Evolutionary conservation across 140 eudicot species (phyloP).

Genomic region (Ambrosia hybrid): DNA sequence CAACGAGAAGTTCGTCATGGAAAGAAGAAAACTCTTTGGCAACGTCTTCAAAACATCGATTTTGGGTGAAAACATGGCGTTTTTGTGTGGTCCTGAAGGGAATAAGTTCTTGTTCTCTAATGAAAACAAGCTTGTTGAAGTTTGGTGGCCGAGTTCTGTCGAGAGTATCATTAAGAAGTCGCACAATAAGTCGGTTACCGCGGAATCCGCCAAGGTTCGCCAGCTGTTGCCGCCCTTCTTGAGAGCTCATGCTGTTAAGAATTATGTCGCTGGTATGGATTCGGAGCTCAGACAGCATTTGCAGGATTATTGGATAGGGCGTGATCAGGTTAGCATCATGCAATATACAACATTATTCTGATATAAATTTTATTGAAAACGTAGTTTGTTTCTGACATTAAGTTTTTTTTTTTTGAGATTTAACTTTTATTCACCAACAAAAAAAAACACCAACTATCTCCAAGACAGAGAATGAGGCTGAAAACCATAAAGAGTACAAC

Average conservation of each 20-base stretch:
- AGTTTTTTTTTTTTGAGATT: too few species aligned
- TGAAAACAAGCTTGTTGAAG: too few species aligned
- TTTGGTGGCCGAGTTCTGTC: conserved; percentile 20
- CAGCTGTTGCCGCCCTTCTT: conserved; percentile 36
- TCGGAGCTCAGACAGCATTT: conserved; percentile 36
- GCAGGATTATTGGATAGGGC: conserved; percentile 37
- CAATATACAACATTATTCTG: too few species aligned
- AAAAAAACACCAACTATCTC: too few species aligned
- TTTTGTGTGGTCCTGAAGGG: background rate
- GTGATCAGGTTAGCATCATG: conserved; percentile 11
- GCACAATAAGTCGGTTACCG: conserved; percentile 31
- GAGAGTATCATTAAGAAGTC: conserved; percentile 39
- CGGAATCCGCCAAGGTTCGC: conserved; percentile 36
- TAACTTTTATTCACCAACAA: too few species aligned
- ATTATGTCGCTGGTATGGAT: conserved; percentile 38
- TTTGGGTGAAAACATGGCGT: conserved; percentile 43
- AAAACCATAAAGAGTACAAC: too few species aligned
- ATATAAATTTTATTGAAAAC: too few species aligned
- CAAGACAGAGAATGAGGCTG: too few species aligned
- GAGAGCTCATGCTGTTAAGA: conserved; percentile 43
- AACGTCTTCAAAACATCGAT: conserved; percentile 37
- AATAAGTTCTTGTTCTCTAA: too few species aligned
- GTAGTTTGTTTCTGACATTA: too few species aligned
- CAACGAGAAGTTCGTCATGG: conserved; percentile 39
- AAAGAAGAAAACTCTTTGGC: conserved; percentile 28